A percentile compares a stretch with the other conserved stretches of the same genome.
Conservation (phyloP, 106 monocot species). For the Dendrobium officinale region DNA sequence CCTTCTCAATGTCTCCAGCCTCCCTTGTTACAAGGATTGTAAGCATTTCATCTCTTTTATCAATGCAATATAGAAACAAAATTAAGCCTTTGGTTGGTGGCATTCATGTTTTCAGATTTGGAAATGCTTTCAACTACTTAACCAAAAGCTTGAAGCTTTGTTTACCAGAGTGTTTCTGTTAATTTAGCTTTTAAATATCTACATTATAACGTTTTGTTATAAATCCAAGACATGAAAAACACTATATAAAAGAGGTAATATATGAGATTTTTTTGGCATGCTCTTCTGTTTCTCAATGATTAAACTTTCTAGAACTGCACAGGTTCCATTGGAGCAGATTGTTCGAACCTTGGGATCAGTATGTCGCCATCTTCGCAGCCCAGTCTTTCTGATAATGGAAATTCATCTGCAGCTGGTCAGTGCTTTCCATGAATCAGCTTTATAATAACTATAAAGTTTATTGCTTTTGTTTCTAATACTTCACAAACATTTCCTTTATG, state of each 20-base stretch:
- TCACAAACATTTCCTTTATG: not conserved
- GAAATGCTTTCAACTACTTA: too few species aligned
- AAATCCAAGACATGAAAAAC: too few species aligned
- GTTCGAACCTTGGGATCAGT: conserved; percentile 15
- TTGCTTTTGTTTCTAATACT: not conserved
- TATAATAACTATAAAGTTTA: not conserved
- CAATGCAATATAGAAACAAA: not conserved
- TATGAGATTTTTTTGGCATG: too few species aligned
- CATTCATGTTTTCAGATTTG: not conserved
- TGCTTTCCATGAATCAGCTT: too few species aligned
- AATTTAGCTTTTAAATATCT: too few species aligned
- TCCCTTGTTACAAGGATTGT: conserved; percentile 19
- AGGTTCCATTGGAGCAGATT: conserved; percentile 25
- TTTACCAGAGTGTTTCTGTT: too few species aligned
- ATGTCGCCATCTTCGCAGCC: not conserved
- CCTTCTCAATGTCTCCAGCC: conserved; percentile 16
- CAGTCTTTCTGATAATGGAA: not conserved
- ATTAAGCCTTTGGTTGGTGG: too few species aligned
- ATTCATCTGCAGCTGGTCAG: not conserved
- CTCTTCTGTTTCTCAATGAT: too few species aligned
- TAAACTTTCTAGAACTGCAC: not conserved
- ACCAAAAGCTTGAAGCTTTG: too few species aligned
- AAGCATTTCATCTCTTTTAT: not conserved
- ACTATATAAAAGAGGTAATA: too few species aligned
- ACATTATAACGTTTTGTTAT: too few species aligned